Evolutionary conservation across 2,329 filamentous ascomycete genomes (phyloP), one percentile per base, ranked within the genome.

Genomic region (Phoma herbarum): DNA sequence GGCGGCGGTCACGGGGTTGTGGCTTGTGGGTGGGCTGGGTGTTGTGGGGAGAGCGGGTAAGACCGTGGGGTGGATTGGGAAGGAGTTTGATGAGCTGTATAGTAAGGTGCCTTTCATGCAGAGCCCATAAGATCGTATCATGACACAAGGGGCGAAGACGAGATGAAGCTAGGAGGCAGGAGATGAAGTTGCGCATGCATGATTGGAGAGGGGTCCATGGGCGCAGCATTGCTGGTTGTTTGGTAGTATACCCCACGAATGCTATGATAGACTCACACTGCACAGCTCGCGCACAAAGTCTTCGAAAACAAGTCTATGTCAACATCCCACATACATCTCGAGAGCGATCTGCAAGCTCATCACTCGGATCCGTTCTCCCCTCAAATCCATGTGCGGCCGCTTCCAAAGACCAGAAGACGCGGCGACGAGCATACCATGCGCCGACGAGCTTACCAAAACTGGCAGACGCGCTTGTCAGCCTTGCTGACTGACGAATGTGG

Each of bases 11-110:
- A 83, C 87, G 8, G 84, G 79, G 0, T 54, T 93, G n/a, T 97
- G 93, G 93, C 86, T 93, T 50, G 88, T 88, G 0, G 93, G 93
- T 3, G 90, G 91, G 0, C 76, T 97, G 31, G 92, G 90, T 0
- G 82, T 97, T 16, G 87, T 97, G 9, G 92, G 89, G 2, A 83
- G 85, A 61, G 90, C 85, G 1, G 93, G 92, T 0, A 76, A 81
- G 60, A 88, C 86, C 1, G 80, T 84, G 4, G 92, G 92, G 0
- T 97, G 93, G 92, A 83, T 96, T 53, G 92, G 87, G 2, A 89
- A 83, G 66, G 83, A 90, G 48, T 97, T 94, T 77, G 90, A 97
- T 79, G 84, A 87, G 48, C 81, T 97, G 63, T 93, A 88, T 73
- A 80, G 76, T 61, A 82, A 81, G 51, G 81, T 90, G 41, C 88